Evolutionary conservation across 352 stramenopile species (phyloP).

Genomic region (Globisporangium yorkense): DNA sequence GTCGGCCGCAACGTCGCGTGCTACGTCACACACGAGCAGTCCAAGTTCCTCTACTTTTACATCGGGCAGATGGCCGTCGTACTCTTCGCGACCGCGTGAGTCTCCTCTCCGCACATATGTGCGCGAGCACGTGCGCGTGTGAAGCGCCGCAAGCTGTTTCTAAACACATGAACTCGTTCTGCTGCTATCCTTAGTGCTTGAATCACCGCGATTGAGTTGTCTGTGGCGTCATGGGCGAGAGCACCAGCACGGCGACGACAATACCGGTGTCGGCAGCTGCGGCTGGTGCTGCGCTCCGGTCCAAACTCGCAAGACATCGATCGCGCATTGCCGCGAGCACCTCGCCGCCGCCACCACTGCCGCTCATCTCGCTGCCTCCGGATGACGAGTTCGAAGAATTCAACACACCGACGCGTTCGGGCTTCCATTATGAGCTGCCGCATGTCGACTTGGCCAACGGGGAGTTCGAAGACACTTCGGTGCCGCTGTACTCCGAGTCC

Average conservation of each 20-base stretch:
- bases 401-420: constrained; percentile 45
- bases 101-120: too few species aligned
- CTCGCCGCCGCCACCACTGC: constrained; percentile 44
- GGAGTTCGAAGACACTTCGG: constrained; percentile 19
- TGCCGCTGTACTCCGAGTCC: not conserved
- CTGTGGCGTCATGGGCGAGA: not conserved
- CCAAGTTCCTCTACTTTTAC: constrained; percentile 96
- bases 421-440: constrained; percentile 48
- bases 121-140: too few species aligned
- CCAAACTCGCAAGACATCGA: constrained; percentile 32
- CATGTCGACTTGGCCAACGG: constrained; percentile 35
- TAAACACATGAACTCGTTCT: too few species aligned
- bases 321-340: constrained; percentile 30
- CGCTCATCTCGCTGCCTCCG: constrained; percentile 55
- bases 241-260: not conserved
- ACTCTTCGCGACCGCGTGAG: constrained; percentile 83
- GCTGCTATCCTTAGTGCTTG: too few species aligned
- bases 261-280: not conserved
- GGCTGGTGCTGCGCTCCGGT: not conserved
- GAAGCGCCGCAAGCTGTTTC: not conserved
- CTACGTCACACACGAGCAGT: constrained; percentile 92
- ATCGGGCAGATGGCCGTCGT: constrained; percentile 93
- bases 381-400: constrained; percentile 71
- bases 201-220: too few species aligned
- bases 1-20: constrained; percentile 93